Evolutionary conservation across 495 filamentous ascomycete species (phyloP), one percentile per base, ranked within the genome.

Genomic region (Thermothielavioides terrestris): DNA sequence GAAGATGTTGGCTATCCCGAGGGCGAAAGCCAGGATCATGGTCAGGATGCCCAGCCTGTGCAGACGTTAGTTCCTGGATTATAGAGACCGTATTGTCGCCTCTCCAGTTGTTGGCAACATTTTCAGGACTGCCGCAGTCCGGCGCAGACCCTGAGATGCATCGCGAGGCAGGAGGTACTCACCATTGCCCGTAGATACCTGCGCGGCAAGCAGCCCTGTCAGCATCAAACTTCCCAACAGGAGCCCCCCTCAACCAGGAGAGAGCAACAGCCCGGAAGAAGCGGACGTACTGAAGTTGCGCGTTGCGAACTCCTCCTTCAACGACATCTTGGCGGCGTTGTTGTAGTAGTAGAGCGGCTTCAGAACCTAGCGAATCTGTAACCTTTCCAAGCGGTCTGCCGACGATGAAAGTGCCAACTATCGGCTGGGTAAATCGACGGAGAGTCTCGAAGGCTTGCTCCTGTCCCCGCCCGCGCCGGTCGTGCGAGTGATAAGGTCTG

Each of bases 161-260:
- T 55, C n/a, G 31, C 49, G 43, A n/a, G 41, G 42, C 27, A 25
- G 40, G 17, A 31, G 30, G 28, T 43, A 78, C 85, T 79, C 68
- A 98, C 92, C 92, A 98, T 94, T 98, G 92, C 66, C 86, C 92
- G 65, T 98, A 98, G 73, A 98, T 98, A 78, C 94, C 92, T 98
- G 65, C 45, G 28, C 34, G 31, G 15, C 14, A 43, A 35, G 17
- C 50, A 55, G 74, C 71, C 59, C 22, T 46, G 54, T 62, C 30
- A 64, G 54, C 42, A 58, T 39, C 9, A 6, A 17, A 9, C 39
- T 34, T 22, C 15, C 0, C 14, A 9, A 15, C 26, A 32, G 45
- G 30, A 34, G 52, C 50, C 30, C 45, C 47, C 46, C 18, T 4
- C 6, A 42, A 17, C 17, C 27, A 20, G 15, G 12, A 11, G 1